Evolutionary conservation across 768 basidiomycete genomes (phyloP).

Genomic region (Pleurotus pulmonarius): DNA sequence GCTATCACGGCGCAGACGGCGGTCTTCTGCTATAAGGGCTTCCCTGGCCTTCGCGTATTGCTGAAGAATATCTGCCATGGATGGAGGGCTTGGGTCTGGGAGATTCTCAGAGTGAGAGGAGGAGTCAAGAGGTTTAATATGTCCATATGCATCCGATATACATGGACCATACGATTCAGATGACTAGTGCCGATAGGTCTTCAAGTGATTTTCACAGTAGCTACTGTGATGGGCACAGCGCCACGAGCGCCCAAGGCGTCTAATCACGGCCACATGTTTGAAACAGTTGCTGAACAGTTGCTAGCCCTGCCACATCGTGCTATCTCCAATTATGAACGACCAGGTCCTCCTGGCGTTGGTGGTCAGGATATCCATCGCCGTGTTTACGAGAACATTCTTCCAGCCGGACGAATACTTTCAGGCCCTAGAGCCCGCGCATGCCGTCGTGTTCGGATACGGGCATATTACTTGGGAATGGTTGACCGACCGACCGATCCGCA

Average conservation of each 20-base stretch:
- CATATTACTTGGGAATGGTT: conserved; percentile 97
- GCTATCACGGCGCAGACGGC: conserved; percentile 48
- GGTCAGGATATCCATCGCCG: conserved; percentile 57
- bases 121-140: too few relatives aligned
- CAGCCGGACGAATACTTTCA: conserved; percentile 99
- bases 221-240: too few relatives aligned
- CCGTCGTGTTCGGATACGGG: conserved; percentile 87
- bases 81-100: too few relatives aligned
- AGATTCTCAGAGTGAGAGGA: too few relatives aligned
- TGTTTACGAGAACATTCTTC: conserved; percentile 81
- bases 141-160: neutral
- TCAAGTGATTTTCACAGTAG: too few relatives aligned
- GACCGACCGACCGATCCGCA: conserved; percentile 64
- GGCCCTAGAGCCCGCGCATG: conserved; percentile 88
- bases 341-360: conserved; percentile 32
- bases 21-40: conserved; percentile 39
- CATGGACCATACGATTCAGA: conserved; percentile 8
- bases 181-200: too few relatives aligned
- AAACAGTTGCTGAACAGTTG: too few relatives aligned
- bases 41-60: conserved; percentile 28
- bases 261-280: too few relatives aligned
- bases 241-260: too few relatives aligned
- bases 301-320: too few relatives aligned
- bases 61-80: conserved; percentile 13
- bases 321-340: neutral